Percentiles rank a stretch among this genome's conserved stretches.
Conservation (phyloP, 2,329 filamentous ascomycete genomes). For the Exophiala calicioides region DNA sequence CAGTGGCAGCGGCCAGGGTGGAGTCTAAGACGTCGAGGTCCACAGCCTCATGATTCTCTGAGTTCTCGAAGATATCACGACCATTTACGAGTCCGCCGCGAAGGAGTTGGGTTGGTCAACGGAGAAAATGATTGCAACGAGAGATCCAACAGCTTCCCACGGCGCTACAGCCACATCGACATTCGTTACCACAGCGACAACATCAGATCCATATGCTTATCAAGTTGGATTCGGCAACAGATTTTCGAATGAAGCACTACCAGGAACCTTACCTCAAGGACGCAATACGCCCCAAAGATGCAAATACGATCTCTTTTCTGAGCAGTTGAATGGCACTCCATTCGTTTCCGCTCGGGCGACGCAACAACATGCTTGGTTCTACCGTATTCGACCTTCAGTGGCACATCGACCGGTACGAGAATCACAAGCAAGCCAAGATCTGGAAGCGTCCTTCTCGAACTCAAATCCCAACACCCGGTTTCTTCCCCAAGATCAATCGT, state of each 20-base stretch:
- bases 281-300: conserved; percentile 41
- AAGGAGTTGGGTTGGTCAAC: too few relatives aligned
- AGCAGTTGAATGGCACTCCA: conserved; percentile 59
- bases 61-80: too few relatives aligned
- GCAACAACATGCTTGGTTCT: conserved; percentile 63
- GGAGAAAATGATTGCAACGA: neutral
- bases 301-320: conserved; percentile 38
- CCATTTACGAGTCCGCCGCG: too few relatives aligned
- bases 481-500: conserved; percentile 57
- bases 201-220: conserved; percentile 30
- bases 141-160: neutral
- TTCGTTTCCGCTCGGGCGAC: conserved; percentile 59
- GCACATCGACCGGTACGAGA: conserved; percentile 41
- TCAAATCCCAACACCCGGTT: conserved; percentile 58
- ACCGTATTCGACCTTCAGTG: conserved; percentile 58
- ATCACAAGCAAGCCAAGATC: neutral
- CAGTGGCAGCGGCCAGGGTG: too few relatives aligned
- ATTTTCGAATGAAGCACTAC: conserved; percentile 40
- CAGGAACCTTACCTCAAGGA: conserved; percentile 40
- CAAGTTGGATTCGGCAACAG: conserved; percentile 37
- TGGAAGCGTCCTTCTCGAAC: conserved; percentile 38
- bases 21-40: too few relatives aligned
- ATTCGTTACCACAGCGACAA: neutral
- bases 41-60: too few relatives aligned
- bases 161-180: neutral